These are phyloP conservation scores for Lophiotrema nucula DNA, from an alignment of 495 filamentous ascomycete species.

Conservation along the genomic window DNA sequence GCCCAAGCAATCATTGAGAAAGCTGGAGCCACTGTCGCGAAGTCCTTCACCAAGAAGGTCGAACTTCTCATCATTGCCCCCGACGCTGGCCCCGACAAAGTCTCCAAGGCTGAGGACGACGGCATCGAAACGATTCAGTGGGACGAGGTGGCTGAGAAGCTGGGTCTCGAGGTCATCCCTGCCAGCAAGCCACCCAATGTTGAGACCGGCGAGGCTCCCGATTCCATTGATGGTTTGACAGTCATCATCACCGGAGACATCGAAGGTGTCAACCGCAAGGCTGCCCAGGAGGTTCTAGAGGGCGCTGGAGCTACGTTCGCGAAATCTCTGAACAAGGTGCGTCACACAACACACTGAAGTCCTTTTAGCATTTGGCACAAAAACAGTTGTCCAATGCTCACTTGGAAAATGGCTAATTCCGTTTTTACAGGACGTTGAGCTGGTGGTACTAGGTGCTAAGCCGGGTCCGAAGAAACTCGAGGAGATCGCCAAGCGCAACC, in stretches of 20 bases:
- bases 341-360: too few species aligned
- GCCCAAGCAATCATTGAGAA: conserved; percentile 14
- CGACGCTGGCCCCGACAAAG: conserved; percentile 18
- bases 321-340: conserved; percentile 29
- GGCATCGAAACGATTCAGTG: conserved; percentile 22
- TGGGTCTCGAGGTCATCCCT: conserved; percentile 13
- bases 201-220: conserved; percentile 13
- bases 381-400: too few species aligned
- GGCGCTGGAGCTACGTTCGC: conserved; percentile 14
- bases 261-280: conserved; percentile 14
- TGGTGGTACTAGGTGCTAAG: conserved; percentile 19
- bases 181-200: conserved; percentile 17
- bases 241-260: conserved; percentile 18
- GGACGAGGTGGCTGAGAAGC: conserved; percentile 17
- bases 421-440: conserved; percentile 15
- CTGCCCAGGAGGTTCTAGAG: conserved; percentile 20
- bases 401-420: too few species aligned
- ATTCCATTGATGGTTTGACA: conserved; percentile 21
- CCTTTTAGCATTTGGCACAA: too few species aligned
- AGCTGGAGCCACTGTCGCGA: conserved; percentile 8
- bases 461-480: conserved; percentile 22
- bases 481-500: conserved; percentile 14
- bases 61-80: conserved; percentile 22
- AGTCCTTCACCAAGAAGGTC: conserved; percentile 25
- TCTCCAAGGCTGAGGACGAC: conserved; percentile 17